Conservation (phyloP, 2,329 filamentous ascomycete genomes). For the Paecilomyces sp. region DNA sequence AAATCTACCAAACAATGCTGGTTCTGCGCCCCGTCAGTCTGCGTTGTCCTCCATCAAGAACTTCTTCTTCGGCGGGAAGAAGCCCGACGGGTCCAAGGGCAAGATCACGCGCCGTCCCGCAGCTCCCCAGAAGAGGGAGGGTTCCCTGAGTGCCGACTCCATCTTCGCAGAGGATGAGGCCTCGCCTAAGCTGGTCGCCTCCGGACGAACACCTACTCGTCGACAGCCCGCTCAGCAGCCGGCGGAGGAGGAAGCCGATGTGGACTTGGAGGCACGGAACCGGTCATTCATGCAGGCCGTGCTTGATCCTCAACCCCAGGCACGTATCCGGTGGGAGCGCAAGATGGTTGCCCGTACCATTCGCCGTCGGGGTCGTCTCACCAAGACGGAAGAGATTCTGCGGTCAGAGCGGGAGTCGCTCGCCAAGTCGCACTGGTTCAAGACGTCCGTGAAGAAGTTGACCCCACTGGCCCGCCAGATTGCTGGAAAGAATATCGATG, state of each 20-base stretch:
- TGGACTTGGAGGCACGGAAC: conserved; percentile 33
- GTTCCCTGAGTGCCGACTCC: conserved; percentile 28
- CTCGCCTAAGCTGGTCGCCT: conserved; percentile 15
- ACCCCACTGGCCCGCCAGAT: conserved; percentile 81
- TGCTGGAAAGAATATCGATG: conserved; percentile 83
- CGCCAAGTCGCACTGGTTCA: conserved; percentile 62
- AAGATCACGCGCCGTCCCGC: conserved; percentile 18
- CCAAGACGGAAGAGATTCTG: conserved; percentile 59
- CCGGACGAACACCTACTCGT: conserved; percentile 17
- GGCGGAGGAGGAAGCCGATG: conserved; percentile 5
- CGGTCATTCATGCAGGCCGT: conserved; percentile 52
- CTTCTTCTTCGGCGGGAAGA: conserved; percentile 22
- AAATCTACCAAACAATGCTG: neutral
- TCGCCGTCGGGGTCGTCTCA: conserved; percentile 58
- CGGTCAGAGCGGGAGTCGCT: conserved; percentile 55
- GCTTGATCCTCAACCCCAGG: conserved; percentile 67
- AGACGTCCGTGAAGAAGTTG: conserved; percentile 89
- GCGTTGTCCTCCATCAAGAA: conserved; percentile 27
- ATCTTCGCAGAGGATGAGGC: conserved; percentile 35
- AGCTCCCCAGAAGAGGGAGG: conserved; percentile 26
- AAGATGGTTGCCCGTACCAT: conserved; percentile 77
- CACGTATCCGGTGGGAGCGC: conserved; percentile 68
- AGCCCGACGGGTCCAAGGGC: conserved; percentile 16
- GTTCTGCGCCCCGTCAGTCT: conserved; percentile 13
- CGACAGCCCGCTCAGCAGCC: conserved; percentile 11